A percentile compares a stretch with the other conserved stretches of the same genome.
These are phyloP conservation scores for Backusella circina DNA, from an alignment of 192 early-diverging fungal genomes.

Conservation along the genomic window DNA sequence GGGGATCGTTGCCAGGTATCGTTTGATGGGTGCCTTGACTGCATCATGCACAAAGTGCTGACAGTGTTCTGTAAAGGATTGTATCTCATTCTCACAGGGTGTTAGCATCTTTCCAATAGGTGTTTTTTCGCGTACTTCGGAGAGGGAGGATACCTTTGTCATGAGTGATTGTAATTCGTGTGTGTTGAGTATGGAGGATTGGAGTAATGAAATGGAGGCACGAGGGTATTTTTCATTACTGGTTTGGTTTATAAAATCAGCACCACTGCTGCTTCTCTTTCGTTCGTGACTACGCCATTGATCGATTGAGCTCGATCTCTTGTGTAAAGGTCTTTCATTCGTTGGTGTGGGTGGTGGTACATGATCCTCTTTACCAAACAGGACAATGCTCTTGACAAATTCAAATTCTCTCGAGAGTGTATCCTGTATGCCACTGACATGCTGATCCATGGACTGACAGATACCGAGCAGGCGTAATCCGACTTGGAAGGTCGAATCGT, in stretches of 20 bases:
- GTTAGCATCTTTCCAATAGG: neutral
- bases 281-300: neutral
- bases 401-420: slow-evolving; percentile 4
- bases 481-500: slow-evolving; percentile 62
- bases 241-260: neutral
- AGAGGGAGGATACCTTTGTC: neutral
- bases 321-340: neutral
- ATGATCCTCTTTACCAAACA: neutral
- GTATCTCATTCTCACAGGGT: neutral
- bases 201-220: slow-evolving; percentile 19
- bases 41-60: slow-evolving; percentile 20
- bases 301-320: neutral
- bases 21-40: slow-evolving; percentile 11
- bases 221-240: slow-evolving; percentile 8
- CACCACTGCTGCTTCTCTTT: neutral
- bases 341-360: neutral
- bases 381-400: neutral
- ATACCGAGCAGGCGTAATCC: slow-evolving; percentile 60
- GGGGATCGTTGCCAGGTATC: neutral
- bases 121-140: neutral
- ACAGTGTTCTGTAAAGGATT: neutral
- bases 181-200: slow-evolving; percentile 17
- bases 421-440: slow-evolving; percentile 42
- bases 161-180: neutral
- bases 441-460: slow-evolving; percentile 39